phyloP scores from a whole-genome alignment of 1,139 yeast genomes.

The Blastobotrys proliferans region DNA sequence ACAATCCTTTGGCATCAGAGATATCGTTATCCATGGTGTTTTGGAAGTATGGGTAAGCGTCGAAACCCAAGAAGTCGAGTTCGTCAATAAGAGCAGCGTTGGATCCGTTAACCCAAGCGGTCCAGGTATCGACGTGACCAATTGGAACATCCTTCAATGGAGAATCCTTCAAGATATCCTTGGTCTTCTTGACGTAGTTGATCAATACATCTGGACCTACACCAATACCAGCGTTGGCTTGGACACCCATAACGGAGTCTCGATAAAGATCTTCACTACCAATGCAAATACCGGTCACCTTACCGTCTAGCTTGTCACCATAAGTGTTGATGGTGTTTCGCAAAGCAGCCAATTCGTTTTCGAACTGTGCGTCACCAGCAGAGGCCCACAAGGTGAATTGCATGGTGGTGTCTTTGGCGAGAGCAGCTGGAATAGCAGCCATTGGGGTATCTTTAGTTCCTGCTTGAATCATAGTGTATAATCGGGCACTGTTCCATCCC shows the following conservation, averaged over 20 bases:
- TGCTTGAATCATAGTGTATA: slow-evolving; percentile 27
- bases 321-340: slow-evolving; percentile 25
- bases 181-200: slow-evolving; percentile 54
- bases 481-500: slow-evolving; percentile 25
- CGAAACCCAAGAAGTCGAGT: slow-evolving; percentile 24
- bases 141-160: slow-evolving; percentile 20
- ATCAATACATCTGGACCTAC: slow-evolving; percentile 66
- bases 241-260: slow-evolving; percentile 36
- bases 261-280: slow-evolving; percentile 93
- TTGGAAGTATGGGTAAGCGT: slow-evolving; percentile 27
- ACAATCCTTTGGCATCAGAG: slow-evolving; percentile 19
- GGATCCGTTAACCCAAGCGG: slow-evolving; percentile 27
- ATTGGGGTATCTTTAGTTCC: slow-evolving; percentile 30
- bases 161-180: slow-evolving; percentile 42
- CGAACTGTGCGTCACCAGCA: slow-evolving; percentile 29
- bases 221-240: slow-evolving; percentile 39
- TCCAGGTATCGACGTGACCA: slow-evolving; percentile 28
- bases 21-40: slow-evolving; percentile 26
- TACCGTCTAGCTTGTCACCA: slow-evolving; percentile 20
- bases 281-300: slow-evolving; percentile 67
- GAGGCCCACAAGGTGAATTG: slow-evolving; percentile 33
- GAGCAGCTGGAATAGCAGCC: slow-evolving; percentile 31
- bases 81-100: slow-evolving; percentile 21
- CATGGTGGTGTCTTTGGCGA: slow-evolving; percentile 32
- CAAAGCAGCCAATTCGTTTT: slow-evolving; percentile 32